These are phyloP conservation scores for Xylaria sp. DNA, from an alignment of 2,329 filamentous ascomycete species.

Conservation along the genomic window DNA sequence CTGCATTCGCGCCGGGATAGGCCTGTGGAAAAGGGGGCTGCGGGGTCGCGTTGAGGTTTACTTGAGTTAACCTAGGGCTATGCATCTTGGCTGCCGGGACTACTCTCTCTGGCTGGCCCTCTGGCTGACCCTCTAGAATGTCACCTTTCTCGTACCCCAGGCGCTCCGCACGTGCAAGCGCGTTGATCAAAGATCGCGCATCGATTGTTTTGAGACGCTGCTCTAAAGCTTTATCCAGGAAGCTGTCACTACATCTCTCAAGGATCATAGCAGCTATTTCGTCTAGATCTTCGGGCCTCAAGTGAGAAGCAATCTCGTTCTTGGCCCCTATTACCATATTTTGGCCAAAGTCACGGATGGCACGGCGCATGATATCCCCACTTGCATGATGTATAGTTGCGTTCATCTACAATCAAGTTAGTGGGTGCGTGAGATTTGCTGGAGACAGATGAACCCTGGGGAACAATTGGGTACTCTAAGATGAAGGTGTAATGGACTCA, in stretches of 20 bases:
- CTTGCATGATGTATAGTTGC: slow-evolving; percentile 53
- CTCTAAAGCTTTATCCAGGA: slow-evolving; percentile 60
- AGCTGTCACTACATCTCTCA: slow-evolving; percentile 52
- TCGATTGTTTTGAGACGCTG: slow-evolving; percentile 59
- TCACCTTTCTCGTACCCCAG: slow-evolving; percentile 61
- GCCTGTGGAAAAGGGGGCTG: not conserved
- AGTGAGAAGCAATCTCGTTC: slow-evolving; percentile 49
- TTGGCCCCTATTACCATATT: slow-evolving; percentile 50
- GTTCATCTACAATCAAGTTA: slow-evolving; percentile 49
- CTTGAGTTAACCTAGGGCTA: slow-evolving; percentile 8
- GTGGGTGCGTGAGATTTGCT: not conserved
- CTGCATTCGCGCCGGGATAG: not conserved
- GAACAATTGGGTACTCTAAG: not conserved
- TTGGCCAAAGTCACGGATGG: slow-evolving; percentile 53
- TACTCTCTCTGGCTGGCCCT: slow-evolving; percentile 49
- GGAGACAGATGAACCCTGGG: not conserved
- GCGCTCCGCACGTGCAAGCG: slow-evolving; percentile 61
- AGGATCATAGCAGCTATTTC: slow-evolving; percentile 52
- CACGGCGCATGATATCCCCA: slow-evolving; percentile 44
- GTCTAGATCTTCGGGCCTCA: slow-evolving; percentile 52
- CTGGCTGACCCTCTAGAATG: slow-evolving; percentile 51
- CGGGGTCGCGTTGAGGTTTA: not conserved
- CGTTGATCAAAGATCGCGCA: slow-evolving; percentile 60
- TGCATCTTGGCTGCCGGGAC: slow-evolving; percentile 38
- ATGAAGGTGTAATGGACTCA: slow-evolving; percentile 44